Evolutionary conservation across 225 moss, liverwort and hornwort genomes (phyloP).

Genomic region (Thuidium tamariscinum): DNA sequence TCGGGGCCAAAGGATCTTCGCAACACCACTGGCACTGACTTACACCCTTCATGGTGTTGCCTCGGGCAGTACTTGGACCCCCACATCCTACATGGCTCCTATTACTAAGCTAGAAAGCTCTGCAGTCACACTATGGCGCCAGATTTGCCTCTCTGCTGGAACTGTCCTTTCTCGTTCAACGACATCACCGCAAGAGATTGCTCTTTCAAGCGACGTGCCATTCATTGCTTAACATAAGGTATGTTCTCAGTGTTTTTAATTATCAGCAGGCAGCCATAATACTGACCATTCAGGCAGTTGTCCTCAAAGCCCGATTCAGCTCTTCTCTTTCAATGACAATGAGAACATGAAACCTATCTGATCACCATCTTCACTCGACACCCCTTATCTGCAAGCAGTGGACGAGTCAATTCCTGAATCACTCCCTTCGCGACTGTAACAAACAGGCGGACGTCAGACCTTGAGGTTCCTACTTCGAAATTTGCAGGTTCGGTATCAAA

Average conservation of each 20-base stretch:
- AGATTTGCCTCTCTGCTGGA: neutral
- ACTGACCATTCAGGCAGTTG: neutral
- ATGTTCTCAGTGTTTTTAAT: neutral
- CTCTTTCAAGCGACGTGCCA: neutral
- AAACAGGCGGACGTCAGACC: neutral
- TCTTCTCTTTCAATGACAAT: neutral
- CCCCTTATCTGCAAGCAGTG: neutral
- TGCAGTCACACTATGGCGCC: neutral
- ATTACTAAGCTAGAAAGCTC: neutral
- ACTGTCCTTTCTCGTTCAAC: neutral
- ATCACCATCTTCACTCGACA: neutral
- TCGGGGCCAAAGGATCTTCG: neutral
- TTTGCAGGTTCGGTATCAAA: neutral
- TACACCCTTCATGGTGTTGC: neutral
- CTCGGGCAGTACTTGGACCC: neutral
- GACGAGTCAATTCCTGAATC: neutral
- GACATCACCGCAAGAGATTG: neutral
- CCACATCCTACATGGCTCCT: slow-evolving; percentile 29
- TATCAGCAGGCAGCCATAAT: neutral
- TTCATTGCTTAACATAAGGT: neutral
- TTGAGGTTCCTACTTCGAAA: neutral
- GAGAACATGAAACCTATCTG: neutral
- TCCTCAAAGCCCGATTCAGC: neutral
- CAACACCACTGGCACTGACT: neutral
- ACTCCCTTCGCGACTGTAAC: neutral